Conservation (phyloP, 805 yeast species). For the Isabelozyma heimii region DNA sequence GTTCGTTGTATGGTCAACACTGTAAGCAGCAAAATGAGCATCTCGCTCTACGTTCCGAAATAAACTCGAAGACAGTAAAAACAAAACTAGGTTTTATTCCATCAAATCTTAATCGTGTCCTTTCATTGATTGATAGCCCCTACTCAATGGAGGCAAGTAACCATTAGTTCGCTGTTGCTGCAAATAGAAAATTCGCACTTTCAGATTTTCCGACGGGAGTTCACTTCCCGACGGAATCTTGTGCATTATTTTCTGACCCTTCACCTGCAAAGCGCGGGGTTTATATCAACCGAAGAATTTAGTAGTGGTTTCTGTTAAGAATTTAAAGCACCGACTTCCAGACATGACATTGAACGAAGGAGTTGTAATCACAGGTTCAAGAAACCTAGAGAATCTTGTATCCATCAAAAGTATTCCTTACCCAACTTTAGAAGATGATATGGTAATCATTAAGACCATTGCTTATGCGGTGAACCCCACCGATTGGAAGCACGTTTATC, state of each 20-base stretch:
- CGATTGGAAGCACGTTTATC: slow-evolving; percentile 59
- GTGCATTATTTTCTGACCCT: neutral
- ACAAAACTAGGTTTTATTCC: too few species aligned
- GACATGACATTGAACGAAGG: slow-evolving; percentile 5
- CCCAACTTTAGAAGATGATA: slow-evolving; percentile 15
- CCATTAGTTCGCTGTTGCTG: too few species aligned
- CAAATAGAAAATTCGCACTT: too few species aligned
- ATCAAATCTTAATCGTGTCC: too few species aligned
- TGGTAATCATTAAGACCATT: slow-evolving; percentile 46
- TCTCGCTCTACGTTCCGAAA: too few species aligned
- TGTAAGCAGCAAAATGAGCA: too few species aligned
- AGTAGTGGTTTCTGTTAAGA: neutral
- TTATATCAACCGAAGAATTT: neutral
- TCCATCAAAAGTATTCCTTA: slow-evolving; percentile 1
- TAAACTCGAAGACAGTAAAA: too few species aligned
- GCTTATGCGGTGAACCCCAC: slow-evolving; percentile 64
- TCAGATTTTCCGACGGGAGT: too few species aligned
- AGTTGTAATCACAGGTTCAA: slow-evolving; percentile 7
- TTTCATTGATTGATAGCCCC: too few species aligned
- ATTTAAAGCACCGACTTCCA: neutral
- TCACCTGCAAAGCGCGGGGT: neutral
- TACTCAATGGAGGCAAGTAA: too few species aligned
- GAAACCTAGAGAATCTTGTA: slow-evolving; percentile 5
- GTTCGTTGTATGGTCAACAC: too few species aligned
- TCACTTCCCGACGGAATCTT: neutral